Conservation (phyloP, 2,329 filamentous ascomycete species). For the Cucurbitaria berberidis region DNA sequence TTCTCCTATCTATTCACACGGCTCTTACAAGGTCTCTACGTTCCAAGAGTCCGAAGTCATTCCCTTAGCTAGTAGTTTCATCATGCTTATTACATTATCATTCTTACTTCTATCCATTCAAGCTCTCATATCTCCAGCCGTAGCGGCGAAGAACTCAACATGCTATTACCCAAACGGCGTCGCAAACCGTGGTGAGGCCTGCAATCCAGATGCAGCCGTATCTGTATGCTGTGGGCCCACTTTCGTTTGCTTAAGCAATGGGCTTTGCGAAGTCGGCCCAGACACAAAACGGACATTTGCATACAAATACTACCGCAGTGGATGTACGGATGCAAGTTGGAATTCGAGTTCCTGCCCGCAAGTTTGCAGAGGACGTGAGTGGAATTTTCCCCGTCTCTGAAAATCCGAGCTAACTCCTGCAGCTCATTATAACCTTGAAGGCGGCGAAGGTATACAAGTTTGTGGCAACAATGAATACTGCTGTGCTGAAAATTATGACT, state of each 20-base stretch:
- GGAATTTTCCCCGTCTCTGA: too few relatives aligned
- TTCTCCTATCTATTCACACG: neutral
- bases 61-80: neutral
- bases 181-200: constrained; percentile 20
- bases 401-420: too few relatives aligned
- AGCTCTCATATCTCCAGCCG: neutral
- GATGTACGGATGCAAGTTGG: constrained; percentile 28
- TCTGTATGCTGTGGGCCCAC: constrained; percentile 32
- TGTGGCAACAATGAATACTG: too few relatives aligned
- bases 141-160: constrained; percentile 4
- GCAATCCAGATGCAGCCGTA: constrained; percentile 18
- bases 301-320: constrained; percentile 28
- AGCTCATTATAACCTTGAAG: neutral
- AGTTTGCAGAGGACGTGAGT: constrained; percentile 25
- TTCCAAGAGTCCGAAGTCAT: too few relatives aligned
- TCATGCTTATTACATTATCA: neutral
- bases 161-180: constrained; percentile 30
- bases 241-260: constrained; percentile 29
- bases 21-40: neutral
- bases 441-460: too few relatives aligned
- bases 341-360: constrained; percentile 28
- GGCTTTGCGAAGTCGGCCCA: constrained; percentile 26
- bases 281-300: constrained; percentile 15
- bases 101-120: neutral
- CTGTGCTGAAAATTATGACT: too few relatives aligned